phyloP scores from a whole-genome alignment of 1,284 basidiomycete species.

The Vanrija pseudolonga region DNA sequence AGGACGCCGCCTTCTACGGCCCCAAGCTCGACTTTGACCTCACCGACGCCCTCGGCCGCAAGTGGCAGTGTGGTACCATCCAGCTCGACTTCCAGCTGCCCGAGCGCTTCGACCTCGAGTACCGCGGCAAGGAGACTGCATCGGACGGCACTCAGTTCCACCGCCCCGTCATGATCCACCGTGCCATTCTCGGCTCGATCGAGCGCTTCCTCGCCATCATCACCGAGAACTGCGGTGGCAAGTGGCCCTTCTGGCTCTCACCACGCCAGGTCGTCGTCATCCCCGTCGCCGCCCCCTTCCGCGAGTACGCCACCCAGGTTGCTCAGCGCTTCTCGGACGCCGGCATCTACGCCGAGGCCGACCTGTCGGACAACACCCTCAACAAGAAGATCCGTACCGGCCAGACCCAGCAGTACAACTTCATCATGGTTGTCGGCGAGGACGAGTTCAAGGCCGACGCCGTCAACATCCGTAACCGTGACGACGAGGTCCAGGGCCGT shows the following conservation, averaged over 20 bases:
- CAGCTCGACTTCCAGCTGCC: slow-evolving; percentile 96
- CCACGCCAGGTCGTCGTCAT: slow-evolving; percentile 93
- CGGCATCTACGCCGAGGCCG: slow-evolving; percentile 86
- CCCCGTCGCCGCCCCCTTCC: slow-evolving; percentile 79
- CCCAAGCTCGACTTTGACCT: slow-evolving; percentile 96
- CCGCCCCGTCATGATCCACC: slow-evolving; percentile 96
- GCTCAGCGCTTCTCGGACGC: slow-evolving; percentile 58
- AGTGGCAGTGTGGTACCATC: slow-evolving; percentile 98
- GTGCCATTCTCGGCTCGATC: slow-evolving; percentile 89
- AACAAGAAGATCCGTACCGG: slow-evolving; percentile 95
- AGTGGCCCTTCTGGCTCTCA: slow-evolving; percentile 99
- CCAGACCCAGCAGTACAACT: slow-evolving; percentile 91
- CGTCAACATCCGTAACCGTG: slow-evolving; percentile 92
- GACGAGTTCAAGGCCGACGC: slow-evolving; percentile 79
- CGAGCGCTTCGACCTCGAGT: slow-evolving; percentile 94
- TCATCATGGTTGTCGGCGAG: slow-evolving; percentile 89
- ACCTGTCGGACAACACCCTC: slow-evolving; percentile 87
- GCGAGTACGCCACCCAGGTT: slow-evolving; percentile 79
- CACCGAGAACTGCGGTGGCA: slow-evolving; percentile 95
- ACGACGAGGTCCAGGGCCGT: slow-evolving; percentile 60
- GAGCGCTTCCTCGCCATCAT: slow-evolving; percentile 97
- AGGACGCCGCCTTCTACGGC: slow-evolving; percentile 95
- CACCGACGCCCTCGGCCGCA: slow-evolving; percentile 83
- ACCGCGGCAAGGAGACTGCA: slow-evolving; percentile 61
- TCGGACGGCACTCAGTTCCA: slow-evolving; percentile 59